Percentiles rank a stretch among this genome's conserved stretches.
phyloP scores from a whole-genome alignment of 352 stramenopile species.

The Peronospora belbahrii region DNA sequence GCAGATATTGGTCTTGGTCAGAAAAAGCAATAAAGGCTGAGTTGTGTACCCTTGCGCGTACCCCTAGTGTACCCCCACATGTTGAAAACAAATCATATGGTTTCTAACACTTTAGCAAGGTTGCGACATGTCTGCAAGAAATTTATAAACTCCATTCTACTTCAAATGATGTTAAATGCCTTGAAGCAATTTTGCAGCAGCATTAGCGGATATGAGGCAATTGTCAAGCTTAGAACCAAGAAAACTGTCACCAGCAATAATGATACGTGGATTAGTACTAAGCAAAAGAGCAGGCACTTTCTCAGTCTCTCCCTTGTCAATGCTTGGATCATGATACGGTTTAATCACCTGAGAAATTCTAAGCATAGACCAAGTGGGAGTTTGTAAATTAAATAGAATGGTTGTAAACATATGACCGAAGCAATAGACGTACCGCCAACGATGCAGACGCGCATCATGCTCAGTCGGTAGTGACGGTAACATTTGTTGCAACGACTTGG shows the following conservation, averaged over 20 bases:
- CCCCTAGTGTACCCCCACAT: neutral
- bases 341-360: constrained; percentile 63
- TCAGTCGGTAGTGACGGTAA: constrained; percentile 46
- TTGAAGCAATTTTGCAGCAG: constrained; percentile 24
- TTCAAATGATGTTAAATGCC: no score
- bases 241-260: constrained; percentile 61
- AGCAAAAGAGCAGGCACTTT: constrained; percentile 31
- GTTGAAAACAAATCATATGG: neutral
- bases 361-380: neutral
- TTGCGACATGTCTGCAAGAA: no score
- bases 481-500: constrained; percentile 39
- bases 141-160: no score
- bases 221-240: constrained; percentile 66
- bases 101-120: no score
- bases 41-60: constrained; percentile 7
- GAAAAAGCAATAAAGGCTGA: constrained; percentile 11
- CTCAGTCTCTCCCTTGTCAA: no score
- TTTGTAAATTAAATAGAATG: constrained; percentile 4
- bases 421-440: constrained; percentile 45
- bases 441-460: constrained; percentile 44
- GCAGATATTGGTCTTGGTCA: neutral
- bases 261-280: constrained; percentile 41
- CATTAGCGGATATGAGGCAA: constrained; percentile 56
- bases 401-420: neutral
- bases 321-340: constrained; percentile 29